Base-by-base conservation (phyloP, 2,329 filamentous ascomycete genomes). In the Didymella lethalis region DNA sequence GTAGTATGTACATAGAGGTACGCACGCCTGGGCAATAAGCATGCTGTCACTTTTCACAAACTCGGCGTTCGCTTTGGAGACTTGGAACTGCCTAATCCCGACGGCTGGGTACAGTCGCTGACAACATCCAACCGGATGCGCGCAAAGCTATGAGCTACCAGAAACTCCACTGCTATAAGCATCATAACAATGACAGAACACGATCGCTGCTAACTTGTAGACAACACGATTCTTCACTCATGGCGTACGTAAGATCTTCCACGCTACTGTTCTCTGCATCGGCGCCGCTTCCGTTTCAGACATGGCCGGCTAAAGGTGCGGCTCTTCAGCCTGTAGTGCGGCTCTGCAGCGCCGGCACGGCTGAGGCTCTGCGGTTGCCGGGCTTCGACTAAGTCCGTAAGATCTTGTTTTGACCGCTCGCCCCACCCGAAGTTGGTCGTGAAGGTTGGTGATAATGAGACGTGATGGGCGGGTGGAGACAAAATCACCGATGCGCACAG, bases 301-400 rank as follows among this genome's bases (percentile, higher is more conserved):
- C 25, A 5, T 20, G 12, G 54, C 16, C 48, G 7, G 25, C 16
- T 48, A 34, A 43, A 47, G 51, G 48, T 34, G 46, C 53, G 46
- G 47, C 47, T 48, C 48, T 44, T 40, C 18, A 26, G 20, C 48
- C 7, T 14, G 4, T 51, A 53, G 50, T 40, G 52, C 52, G 52
- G 54, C 54, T 57, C 54, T 57, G 48, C 46, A 43, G 41, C 54
- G 14, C 11, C 48, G 47, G 47, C 18, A 57, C 48, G 45, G 52
- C 36, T 51, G 48, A 43, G 48, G 54, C 54, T 51, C 43, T 51
- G 54, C 48, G 43, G 54, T 11, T 28, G 41, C 23, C 16, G 7
- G 28, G 10, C n/a, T 11, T 36, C 14, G 40, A 34, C 43, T 48
- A 34, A 28, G 34, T 23, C 54, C 23, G 11, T 8, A 31, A 43